Evolutionary conservation across 805 yeast species (phyloP).

Genomic region (Ogataea saltuana): DNA sequence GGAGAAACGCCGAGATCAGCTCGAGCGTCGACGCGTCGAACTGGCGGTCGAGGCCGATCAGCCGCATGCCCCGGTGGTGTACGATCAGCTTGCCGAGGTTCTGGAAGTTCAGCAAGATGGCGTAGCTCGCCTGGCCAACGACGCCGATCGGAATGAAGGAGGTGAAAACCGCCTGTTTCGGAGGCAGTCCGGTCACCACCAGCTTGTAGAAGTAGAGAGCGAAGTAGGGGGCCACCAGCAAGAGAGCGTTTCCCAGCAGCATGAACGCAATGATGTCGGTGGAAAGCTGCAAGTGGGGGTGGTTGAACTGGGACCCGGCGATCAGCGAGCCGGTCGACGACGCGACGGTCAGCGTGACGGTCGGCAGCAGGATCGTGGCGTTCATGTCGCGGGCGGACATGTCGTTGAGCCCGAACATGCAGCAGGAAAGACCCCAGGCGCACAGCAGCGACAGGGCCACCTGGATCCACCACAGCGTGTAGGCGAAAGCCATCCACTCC

Average conservation of each 20-base stretch:
- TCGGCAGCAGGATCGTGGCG: slow-evolving; percentile 65
- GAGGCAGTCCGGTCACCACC: slow-evolving; percentile 58
- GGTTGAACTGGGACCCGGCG: slow-evolving; percentile 35
- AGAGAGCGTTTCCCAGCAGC: slow-evolving; percentile 69
- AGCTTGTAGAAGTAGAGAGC: slow-evolving; percentile 62
- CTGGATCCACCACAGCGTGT: slow-evolving; percentile 75
- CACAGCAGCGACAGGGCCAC: slow-evolving; percentile 53
- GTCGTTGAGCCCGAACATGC: slow-evolving; percentile 41
- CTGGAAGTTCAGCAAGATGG: slow-evolving; percentile 42
- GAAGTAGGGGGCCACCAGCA: slow-evolving; percentile 55
- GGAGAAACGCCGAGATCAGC: slow-evolving; percentile 10
- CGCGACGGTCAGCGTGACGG: slow-evolving; percentile 78
- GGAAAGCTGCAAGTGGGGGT: slow-evolving; percentile 42
- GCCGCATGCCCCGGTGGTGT: slow-evolving; percentile 11
- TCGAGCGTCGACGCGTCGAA: slow-evolving; percentile 10
- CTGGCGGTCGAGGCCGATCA: slow-evolving; percentile 12
- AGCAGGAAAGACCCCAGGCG: slow-evolving; percentile 61
- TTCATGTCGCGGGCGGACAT: slow-evolving; percentile 44
- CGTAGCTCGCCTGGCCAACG: slow-evolving; percentile 81
- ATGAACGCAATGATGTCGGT: slow-evolving; percentile 56
- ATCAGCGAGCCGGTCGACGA: slow-evolving; percentile 69
- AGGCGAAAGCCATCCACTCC: slow-evolving; percentile 50
- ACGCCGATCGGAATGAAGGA: slow-evolving; percentile 80
- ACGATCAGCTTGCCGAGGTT: slow-evolving; percentile 22
- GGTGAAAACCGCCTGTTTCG: slow-evolving; percentile 55